Percentiles rank a stretch among this genome's conserved stretches.
These are phyloP conservation scores for Ilyonectria destructans DNA, from an alignment of 2,329 filamentous ascomycete species.

Conservation along the genomic window DNA sequence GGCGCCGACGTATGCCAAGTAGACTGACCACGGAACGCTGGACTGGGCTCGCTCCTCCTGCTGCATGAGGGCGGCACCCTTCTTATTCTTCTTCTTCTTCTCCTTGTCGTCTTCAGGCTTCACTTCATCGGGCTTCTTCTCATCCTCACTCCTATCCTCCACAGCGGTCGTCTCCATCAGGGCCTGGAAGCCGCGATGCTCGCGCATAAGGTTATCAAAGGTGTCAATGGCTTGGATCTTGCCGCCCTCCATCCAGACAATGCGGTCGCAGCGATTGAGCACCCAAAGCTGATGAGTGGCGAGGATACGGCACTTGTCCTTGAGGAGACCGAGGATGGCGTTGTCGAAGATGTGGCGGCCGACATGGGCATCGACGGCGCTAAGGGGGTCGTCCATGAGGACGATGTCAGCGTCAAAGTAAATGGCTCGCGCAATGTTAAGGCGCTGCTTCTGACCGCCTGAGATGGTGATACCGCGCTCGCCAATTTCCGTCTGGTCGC, in stretches of 20 bases:
- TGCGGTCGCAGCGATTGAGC: constrained; percentile 89
- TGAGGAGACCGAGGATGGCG: constrained; percentile 90
- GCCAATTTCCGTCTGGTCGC: constrained; percentile 93
- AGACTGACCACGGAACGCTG: constrained; percentile 86
- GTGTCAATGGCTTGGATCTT: constrained; percentile 89
- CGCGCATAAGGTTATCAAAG: constrained; percentile 87
- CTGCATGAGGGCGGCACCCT: constrained; percentile 80
- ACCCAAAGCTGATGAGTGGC: constrained; percentile 98
- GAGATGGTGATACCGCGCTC: constrained; percentile 97
- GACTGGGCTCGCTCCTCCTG: constrained; percentile 78
- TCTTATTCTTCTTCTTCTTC: constrained; percentile 72
- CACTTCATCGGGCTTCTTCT: constrained; percentile 64
- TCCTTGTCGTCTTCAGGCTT: constrained; percentile 60
- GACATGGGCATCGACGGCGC: constrained; percentile 80
- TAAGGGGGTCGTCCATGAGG: constrained; percentile 79
- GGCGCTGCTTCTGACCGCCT: constrained; percentile 93
- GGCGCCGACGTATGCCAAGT: constrained; percentile 82
- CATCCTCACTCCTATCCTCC: constrained; percentile 73
- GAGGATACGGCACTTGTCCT: constrained; percentile 90
- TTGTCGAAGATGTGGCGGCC: constrained; percentile 90
- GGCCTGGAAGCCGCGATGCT: constrained; percentile 83
- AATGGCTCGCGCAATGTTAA: constrained; percentile 91
- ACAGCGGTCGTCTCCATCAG: constrained; percentile 90
- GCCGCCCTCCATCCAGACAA: constrained; percentile 94
- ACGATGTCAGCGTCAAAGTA: constrained; percentile 80